Base-by-base conservation (phyloP, 2,329 filamentous ascomycete genomes). In the Dissoconium aciculare region DNA sequence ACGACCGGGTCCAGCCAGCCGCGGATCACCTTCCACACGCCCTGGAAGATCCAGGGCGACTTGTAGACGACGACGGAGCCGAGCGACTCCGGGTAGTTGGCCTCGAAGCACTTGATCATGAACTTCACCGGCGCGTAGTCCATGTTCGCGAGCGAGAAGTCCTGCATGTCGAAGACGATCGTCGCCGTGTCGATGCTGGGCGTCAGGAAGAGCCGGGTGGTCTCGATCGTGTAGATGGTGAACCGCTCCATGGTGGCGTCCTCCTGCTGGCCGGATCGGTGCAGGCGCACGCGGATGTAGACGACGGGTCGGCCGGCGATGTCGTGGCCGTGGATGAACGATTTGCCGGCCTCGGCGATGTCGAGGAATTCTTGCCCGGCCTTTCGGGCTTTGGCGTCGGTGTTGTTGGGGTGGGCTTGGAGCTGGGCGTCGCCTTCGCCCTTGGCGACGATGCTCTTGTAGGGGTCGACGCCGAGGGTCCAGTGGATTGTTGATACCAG, bases 61-160 rank as follows among this genome's bases (percentile, higher is more conserved):
- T 93, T 93, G 64, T 98, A 89, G 21, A 98, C 82, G 27, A 95
- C 69, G 3, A 95, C 82, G 2, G 78, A 69, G 15, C 87, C 89
- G 1, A 98, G 67, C 28, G 74, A 87, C 56, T 98, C 89, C 1
- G 89, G 89, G 47, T 95, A 98, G 54, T 98, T 95, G 37, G 89
- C 89, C 60, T 98, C 89, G 51, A 98, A 98, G 56, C 85, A 93
- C 57, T 93, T 92, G 57, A 98, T 94, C 78, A 98, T 94, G 60
- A 95, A 98, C 51, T 93, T 98, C 34, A 98, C 82, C 1, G 89
- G 87, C 0, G 80, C 72, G 54, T 95, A 95, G 55, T 98, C 89
- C 89, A 98, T 95, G 57, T 98, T 98, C 11, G 85, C 78, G 61
- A 95, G 67, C 11, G 79, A 80, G 55, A 95, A 95, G 39, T 77